Evolutionary conservation across 1,139 yeast species (phyloP), one percentile per base, ranked within the genome.

Genomic region (Saccharomyces hybrid): DNA sequence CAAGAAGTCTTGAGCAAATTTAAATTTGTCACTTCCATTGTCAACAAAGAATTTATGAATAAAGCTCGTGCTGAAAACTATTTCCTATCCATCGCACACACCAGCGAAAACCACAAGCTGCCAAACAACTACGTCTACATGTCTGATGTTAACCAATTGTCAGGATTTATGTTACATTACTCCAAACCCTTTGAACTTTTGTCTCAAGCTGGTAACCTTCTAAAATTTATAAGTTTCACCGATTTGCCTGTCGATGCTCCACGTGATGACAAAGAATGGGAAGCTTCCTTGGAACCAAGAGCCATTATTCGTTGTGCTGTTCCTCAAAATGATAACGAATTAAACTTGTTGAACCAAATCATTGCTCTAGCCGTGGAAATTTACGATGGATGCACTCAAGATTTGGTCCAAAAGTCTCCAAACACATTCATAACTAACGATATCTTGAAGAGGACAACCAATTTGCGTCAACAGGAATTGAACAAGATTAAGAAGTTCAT

Each of bases 141-240:
- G 99, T 78, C 88, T 64, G 99, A 93, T 75, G 82, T 82, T 55
- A 79, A 83, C 58, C 98, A 91, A 69, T 77, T 88, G 72, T 89
- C 85, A 63, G 89, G 84, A 5, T 75, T 81, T 60, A 73, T 86
- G 56, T 77, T 79, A 60, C 77, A 82, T 51, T 77, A 77, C 57
- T 77, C 82, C 41, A 58, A 57, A 14, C 51, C 58, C 56, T 80
- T 77, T 55, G 79, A 78, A 54, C 75, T 81, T 32, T 69, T 87
- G 58, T 63, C 68, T 13, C 76, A 77, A 55, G 74, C 85, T 55
- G 81, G 82, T 48, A 70, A 77, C 8, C 73, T 80, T 53, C 73
- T 91, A 64, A 82, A 83, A 65, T 86, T 70, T 66, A 70, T 93
- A 61, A 85, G 95, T 38, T 78, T 90, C 67, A 88, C 97, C 52